Conservation (phyloP, 208 protist genomes). For the Leishmania turanica region DNA sequence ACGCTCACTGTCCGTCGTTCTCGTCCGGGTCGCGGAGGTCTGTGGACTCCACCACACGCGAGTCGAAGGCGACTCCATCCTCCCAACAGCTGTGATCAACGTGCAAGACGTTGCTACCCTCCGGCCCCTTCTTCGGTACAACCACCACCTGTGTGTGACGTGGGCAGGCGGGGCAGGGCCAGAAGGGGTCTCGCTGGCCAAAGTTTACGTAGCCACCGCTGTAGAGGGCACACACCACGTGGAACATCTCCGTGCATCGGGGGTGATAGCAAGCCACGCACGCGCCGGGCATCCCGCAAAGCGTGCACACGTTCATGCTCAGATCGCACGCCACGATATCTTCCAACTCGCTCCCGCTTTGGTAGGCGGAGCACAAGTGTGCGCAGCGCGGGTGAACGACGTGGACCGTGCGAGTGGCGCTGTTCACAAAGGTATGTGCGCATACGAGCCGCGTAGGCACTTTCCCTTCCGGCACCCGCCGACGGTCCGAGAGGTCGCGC, state of each 20-base stretch:
- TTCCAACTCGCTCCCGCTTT: conserved; percentile 70
- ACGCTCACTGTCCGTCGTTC: conserved; percentile 51
- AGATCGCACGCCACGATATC: conserved; percentile 66
- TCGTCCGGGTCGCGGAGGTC: conserved; percentile 89
- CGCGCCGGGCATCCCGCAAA: conserved; percentile 75
- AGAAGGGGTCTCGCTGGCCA: conserved; percentile 79
- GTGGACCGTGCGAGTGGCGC: conserved; percentile 49
- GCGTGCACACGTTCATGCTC: conserved; percentile 56
- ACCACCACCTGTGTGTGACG: conserved; percentile 81
- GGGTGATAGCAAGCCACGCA: conserved; percentile 86
- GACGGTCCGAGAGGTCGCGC: conserved; percentile 51
- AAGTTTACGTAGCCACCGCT: conserved; percentile 87
- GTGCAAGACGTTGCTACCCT: conserved; percentile 34
- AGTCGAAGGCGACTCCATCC: conserved; percentile 85
- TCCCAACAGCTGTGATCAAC: conserved; percentile 72
- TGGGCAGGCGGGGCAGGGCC: conserved; percentile 83
- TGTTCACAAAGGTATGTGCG: conserved; percentile 67
- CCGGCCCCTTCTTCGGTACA: conserved; percentile 14
- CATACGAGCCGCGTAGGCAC: conserved; percentile 52
- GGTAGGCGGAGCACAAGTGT: conserved; percentile 81
- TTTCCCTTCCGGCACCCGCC: conserved; percentile 25
- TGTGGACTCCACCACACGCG: conserved; percentile 65
- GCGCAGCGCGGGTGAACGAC: conserved; percentile 84
- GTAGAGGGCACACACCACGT: conserved; percentile 81
- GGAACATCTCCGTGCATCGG: conserved; percentile 82